A percentile compares a stretch with the other conserved stretches of the same genome.
Conservation (phyloP, 306 rosid species). For the Herpetospermum pedunculosum region DNA sequence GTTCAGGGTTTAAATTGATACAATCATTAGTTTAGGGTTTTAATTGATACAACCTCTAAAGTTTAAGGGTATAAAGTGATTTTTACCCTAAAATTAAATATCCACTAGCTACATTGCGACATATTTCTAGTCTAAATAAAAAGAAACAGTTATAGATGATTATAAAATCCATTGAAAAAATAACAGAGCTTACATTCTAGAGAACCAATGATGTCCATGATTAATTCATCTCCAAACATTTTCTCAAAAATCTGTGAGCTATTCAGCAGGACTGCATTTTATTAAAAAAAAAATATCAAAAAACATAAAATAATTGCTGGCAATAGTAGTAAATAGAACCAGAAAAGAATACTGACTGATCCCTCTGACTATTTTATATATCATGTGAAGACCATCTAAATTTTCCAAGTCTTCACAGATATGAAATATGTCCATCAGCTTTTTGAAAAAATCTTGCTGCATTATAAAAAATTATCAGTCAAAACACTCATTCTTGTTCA, state of each 20-base stretch:
- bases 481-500: not conserved
- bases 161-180: not conserved
- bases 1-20: too few species aligned
- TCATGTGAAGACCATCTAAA: conserved; percentile 80
- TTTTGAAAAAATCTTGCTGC: conserved; percentile 79
- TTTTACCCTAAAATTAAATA: not conserved
- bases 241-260: conserved; percentile 76
- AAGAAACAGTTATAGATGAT: not conserved
- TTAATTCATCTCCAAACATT: conserved; percentile 67
- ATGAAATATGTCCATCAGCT: conserved; percentile 68
- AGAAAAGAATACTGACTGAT: conserved; percentile 56
- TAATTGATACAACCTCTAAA: too few species aligned
- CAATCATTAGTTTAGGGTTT: too few species aligned
- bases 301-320: conserved; percentile 7
- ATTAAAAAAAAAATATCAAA: not conserved
- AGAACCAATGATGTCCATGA: conserved; percentile 79
- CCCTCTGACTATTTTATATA: conserved; percentile 83
- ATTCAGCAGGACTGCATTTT: conserved; percentile 70
- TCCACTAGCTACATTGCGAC: not conserved
- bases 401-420: conserved; percentile 70
- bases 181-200: conserved; percentile 71
- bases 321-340: not conserved
- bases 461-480: conserved; percentile 1
- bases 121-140: not conserved
- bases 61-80: too few species aligned